Evolutionary conservation across 352 stramenopile species (phyloP).

Genomic region (Phytophthora multivora): DNA sequence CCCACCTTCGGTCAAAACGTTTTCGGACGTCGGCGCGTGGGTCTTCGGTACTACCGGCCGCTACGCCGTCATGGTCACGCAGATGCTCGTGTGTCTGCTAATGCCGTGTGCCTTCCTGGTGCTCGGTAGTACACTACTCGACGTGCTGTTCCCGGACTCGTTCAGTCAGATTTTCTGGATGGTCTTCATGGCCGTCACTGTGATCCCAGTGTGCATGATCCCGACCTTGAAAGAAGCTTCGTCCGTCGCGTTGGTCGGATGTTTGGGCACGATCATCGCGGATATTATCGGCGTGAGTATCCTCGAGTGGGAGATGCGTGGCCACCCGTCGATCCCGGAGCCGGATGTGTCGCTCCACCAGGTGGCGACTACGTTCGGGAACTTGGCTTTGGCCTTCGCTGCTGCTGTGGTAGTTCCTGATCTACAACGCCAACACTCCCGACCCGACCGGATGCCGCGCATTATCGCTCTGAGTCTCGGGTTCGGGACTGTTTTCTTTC

Average conservation of each 20-base stretch:
- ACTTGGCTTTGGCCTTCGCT: slow-evolving; percentile 36
- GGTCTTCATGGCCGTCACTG: slow-evolving; percentile 42
- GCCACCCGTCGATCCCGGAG: slow-evolving; percentile 32
- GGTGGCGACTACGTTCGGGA: slow-evolving; percentile 35
- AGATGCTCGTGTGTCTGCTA: slow-evolving; percentile 51
- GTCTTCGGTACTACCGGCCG: slow-evolving; percentile 41
- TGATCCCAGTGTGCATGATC: slow-evolving; percentile 40
- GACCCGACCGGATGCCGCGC: slow-evolving; percentile 48
- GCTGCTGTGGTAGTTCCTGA: slow-evolving; percentile 37
- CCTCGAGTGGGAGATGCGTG: slow-evolving; percentile 38
- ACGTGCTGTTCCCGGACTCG: slow-evolving; percentile 54
- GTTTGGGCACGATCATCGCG: slow-evolving; percentile 35
- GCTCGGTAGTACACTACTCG: slow-evolving; percentile 48
- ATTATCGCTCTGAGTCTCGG: slow-evolving; percentile 44
- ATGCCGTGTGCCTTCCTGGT: slow-evolving; percentile 56
- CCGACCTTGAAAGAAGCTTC: slow-evolving; percentile 38
- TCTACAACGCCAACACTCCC: slow-evolving; percentile 46
- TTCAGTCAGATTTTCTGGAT: slow-evolving; percentile 51
- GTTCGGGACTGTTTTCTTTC: slow-evolving; percentile 42
- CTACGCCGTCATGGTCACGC: slow-evolving; percentile 48
- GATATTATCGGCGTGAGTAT: slow-evolving; percentile 39
- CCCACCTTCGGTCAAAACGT: slow-evolving; percentile 39
- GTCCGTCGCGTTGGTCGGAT: slow-evolving; percentile 30
- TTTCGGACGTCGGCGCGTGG: slow-evolving; percentile 51
- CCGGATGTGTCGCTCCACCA: slow-evolving; percentile 39